A percentile compares a stretch with the other conserved stretches of the same genome.
Evolutionary conservation across 169 alveolate species (phyloP).

Genomic region (Plasmodium ovale): DNA sequence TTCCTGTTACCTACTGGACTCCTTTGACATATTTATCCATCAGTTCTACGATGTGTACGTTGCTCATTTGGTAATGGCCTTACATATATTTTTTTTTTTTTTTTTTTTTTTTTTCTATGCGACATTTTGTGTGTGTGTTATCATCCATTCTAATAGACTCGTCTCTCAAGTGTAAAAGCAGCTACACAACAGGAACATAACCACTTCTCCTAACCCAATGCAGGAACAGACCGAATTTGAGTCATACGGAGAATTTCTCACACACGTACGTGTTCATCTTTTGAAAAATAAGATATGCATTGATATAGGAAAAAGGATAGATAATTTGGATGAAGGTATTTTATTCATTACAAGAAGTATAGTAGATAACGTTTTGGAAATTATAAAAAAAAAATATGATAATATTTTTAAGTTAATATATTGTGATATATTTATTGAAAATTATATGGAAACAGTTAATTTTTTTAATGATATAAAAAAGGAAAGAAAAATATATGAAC

Average conservation of each 20-base stretch:
- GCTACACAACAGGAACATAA: too few relatives aligned
- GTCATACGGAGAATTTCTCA: constrained; percentile 43
- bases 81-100: too few relatives aligned
- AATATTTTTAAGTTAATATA: constrained; percentile 64
- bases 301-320: constrained; percentile 51
- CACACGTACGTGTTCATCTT: neutral
- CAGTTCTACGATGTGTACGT: constrained; percentile 52
- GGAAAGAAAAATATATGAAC: constrained; percentile 57
- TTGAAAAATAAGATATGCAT: constrained; percentile 28
- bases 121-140: too few relatives aligned
- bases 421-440: constrained; percentile 77
- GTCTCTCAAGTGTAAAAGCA: too few relatives aligned
- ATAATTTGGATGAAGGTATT: constrained; percentile 71
- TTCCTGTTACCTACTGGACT: constrained; percentile 40
- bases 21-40: constrained; percentile 23
- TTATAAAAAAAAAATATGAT: constrained; percentile 27
- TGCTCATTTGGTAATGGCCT: constrained; percentile 19
- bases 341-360: constrained; percentile 76
- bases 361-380: constrained; percentile 65
- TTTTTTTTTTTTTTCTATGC: too few relatives aligned
- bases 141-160: too few relatives aligned
- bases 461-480: constrained; percentile 65
- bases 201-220: too few relatives aligned
- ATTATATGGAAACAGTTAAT: constrained; percentile 75
- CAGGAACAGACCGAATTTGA: too few relatives aligned